Evolutionary conservation across 1,284 basidiomycete species (phyloP).

Genomic region (Papiliotrema nemorosa): DNA sequence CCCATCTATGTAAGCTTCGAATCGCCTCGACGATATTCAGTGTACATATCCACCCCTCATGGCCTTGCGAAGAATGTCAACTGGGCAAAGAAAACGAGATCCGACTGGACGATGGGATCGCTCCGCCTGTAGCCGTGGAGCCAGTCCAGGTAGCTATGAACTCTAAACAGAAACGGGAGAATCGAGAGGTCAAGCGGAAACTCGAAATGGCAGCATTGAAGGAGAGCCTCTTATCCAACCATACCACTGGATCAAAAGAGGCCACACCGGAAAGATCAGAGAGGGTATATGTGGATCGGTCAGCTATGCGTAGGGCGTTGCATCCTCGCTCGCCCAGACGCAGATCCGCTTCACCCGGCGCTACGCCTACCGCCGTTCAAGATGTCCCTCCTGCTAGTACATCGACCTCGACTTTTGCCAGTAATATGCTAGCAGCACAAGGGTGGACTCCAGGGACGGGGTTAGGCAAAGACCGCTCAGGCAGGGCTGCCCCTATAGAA

Average conservation of each 20-base stretch:
- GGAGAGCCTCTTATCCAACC: constrained; percentile 24
- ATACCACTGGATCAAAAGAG: not conserved
- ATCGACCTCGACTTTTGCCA: constrained; percentile 14
- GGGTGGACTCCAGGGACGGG: constrained; percentile 41
- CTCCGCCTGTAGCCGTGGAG: not conserved
- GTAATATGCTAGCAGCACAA: constrained; percentile 30
- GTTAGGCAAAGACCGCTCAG: constrained; percentile 29
- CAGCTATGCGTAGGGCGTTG: constrained; percentile 34
- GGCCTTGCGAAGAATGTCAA: constrained; percentile 44
- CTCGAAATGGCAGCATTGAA: constrained; percentile 31
- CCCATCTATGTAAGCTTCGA: constrained; percentile 29
- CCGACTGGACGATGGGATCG: constrained; percentile 29
- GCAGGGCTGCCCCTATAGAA: constrained; percentile 28
- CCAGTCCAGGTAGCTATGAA: constrained; percentile 14
- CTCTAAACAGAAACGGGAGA: constrained; percentile 22
- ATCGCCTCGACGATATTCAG: constrained; percentile 41
- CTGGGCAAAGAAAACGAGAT: constrained; percentile 30
- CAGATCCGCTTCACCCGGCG: not conserved
- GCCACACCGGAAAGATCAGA: not conserved
- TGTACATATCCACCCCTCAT: constrained; percentile 41
- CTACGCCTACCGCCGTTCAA: no score
- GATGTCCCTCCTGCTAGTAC: not conserved
- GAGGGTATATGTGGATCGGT: constrained; percentile 34
- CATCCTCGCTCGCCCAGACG: constrained; percentile 3
- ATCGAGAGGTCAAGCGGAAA: constrained; percentile 26